Conservation (phyloP, 805 yeast genomes). For the Alloascoidea hylecoeti region DNA sequence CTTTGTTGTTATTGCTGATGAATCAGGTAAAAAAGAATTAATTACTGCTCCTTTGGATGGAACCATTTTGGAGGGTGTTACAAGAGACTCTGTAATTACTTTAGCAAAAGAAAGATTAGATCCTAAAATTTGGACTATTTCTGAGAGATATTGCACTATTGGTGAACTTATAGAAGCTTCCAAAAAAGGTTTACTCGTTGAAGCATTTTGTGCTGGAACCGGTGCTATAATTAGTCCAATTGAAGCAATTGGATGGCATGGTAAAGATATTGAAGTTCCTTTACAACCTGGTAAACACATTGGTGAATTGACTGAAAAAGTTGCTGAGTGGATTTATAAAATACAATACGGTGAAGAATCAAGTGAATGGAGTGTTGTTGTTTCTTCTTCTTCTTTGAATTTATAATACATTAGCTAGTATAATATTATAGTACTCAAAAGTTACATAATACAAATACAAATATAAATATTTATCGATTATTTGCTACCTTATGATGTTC, state of each 20-base stretch:
- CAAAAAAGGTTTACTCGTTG: conserved; percentile 68
- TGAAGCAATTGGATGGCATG: conserved; percentile 72
- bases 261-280: conserved; percentile 63
- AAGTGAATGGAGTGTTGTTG: conserved; percentile 33
- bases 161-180: conserved; percentile 70
- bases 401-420: too few relatives aligned
- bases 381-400: too few relatives aligned
- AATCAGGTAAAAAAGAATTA: conserved; percentile 75
- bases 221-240: conserved; percentile 96
- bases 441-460: too few relatives aligned
- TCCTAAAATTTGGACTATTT: conserved; percentile 65
- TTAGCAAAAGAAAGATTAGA: conserved; percentile 68
- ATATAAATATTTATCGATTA: too few relatives aligned
- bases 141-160: conserved; percentile 77
- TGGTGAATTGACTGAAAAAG: conserved; percentile 64
- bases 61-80: conserved; percentile 92
- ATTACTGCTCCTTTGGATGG: conserved; percentile 97
- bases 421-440: too few relatives aligned
- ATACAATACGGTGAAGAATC: conserved; percentile 82
- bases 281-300: conserved; percentile 63
- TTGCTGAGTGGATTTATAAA: conserved; percentile 76
- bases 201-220: conserved; percentile 95
- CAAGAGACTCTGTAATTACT: conserved; percentile 75
- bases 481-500: too few relatives aligned
- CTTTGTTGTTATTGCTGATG: conserved; percentile 65